Conservation (phyloP, 148 eudicot species). For the Diospyros kaki region DNA sequence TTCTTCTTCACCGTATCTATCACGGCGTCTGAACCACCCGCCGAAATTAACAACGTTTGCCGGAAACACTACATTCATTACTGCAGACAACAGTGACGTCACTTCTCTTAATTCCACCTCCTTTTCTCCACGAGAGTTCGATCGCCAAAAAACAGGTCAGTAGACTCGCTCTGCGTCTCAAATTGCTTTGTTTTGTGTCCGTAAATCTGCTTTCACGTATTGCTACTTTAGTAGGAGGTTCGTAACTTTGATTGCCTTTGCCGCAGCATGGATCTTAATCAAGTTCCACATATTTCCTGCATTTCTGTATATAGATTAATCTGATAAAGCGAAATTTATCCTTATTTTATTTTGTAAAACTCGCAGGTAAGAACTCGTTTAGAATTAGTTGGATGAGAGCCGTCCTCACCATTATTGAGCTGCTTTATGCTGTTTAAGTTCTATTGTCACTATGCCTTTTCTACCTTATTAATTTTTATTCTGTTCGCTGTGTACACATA, state of each 20-base stretch:
- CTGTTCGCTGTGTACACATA: too few relatives aligned
- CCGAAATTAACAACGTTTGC: not conserved
- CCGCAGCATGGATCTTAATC: not conserved
- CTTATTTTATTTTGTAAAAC: not conserved
- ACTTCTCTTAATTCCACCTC: slow-evolving; percentile 1
- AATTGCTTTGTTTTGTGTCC: not conserved
- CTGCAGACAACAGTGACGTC: slow-evolving; percentile 16
- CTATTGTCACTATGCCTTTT: too few relatives aligned
- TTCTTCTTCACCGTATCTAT: slow-evolving; percentile 74
- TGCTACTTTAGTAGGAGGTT: not conserved
- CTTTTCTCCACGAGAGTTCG: not conserved
- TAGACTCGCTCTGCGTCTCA: slow-evolving; percentile 1
- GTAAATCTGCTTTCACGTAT: not conserved
- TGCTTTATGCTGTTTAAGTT: not conserved
- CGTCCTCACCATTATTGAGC: not conserved
- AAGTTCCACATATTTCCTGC: not conserved
- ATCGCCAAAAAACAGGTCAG: not conserved
- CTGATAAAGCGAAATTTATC: not conserved
- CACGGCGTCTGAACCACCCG: not conserved
- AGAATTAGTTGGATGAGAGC: not conserved
- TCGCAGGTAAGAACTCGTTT: not conserved
- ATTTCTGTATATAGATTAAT: not conserved
- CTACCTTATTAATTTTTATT: too few relatives aligned
- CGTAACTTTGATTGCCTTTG: not conserved
- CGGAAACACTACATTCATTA: not conserved